Percentiles rank a stretch among this genome's conserved stretches.
Conservation (phyloP, 176 grass and related monocot genomes). For the Oryza glaberrima region DNA sequence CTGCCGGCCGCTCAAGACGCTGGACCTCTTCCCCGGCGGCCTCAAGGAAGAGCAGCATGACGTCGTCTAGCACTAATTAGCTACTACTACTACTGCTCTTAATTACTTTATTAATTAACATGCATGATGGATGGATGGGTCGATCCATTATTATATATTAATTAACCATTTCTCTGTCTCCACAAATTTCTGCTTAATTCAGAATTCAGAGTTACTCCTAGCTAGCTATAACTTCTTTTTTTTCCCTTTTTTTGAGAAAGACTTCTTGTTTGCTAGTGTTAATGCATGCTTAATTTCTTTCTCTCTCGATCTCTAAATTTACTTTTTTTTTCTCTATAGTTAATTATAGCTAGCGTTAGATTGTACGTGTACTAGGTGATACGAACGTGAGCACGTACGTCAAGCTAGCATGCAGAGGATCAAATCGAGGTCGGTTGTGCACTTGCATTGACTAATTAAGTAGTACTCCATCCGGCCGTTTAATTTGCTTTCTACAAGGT, state of each 20-base stretch:
- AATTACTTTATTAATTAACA: not conserved
- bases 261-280: not conserved
- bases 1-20: constrained; percentile 79
- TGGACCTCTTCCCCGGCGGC: constrained; percentile 88
- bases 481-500: too few species aligned
- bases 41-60: constrained; percentile 67
- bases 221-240: not conserved
- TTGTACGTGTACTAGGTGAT: not conserved
- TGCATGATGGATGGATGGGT: not conserved
- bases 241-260: too few species aligned
- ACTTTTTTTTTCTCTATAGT: not conserved
- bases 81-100: not conserved
- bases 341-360: too few species aligned
- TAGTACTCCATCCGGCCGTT: too few species aligned
- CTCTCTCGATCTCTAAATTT: not conserved
- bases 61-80: constrained; percentile 31
- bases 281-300: not conserved
- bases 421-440: not conserved
- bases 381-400: not conserved
- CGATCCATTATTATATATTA: not conserved
- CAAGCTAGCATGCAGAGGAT: not conserved
- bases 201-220: not conserved
- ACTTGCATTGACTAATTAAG: not conserved
- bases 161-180: not conserved
- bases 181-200: too few species aligned